Evolutionary conservation across 2,329 filamentous ascomycete genomes (phyloP).

Genomic region (Sporothrix curviconia): DNA sequence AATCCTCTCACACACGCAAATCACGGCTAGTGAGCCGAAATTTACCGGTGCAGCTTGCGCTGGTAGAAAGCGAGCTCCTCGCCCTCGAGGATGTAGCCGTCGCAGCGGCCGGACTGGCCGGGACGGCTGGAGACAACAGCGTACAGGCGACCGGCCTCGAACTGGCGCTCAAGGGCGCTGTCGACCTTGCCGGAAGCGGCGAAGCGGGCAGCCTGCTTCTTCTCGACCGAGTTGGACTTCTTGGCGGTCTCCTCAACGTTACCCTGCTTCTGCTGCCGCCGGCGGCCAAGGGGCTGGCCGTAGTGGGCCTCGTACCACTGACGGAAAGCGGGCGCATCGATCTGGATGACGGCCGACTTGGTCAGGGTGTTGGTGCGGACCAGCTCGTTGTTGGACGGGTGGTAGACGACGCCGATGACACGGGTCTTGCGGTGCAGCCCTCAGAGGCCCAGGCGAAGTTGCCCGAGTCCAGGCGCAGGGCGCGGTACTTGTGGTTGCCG

Average conservation of each 20-base stretch:
- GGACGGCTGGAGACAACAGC: slow-evolving; percentile 89
- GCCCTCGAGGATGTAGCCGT: slow-evolving; percentile 98
- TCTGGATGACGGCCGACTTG: slow-evolving; percentile 96
- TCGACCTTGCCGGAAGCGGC: slow-evolving; percentile 88
- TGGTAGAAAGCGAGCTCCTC: slow-evolving; percentile 99
- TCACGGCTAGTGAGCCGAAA: neutral
- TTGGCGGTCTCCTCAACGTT: slow-evolving; percentile 61
- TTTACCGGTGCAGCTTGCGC: slow-evolving; percentile 98
- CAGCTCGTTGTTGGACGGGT: slow-evolving; percentile 99
- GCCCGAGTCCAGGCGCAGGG: slow-evolving; percentile 93
- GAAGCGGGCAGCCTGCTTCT: slow-evolving; percentile 89
- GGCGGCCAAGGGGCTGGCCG: slow-evolving; percentile 80
- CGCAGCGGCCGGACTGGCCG: slow-evolving; percentile 91
- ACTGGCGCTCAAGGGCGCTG: slow-evolving; percentile 88
- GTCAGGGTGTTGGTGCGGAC: slow-evolving; percentile 99
- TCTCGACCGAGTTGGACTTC: slow-evolving; percentile 93
- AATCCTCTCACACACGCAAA: too few relatives aligned
- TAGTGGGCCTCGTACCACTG: slow-evolving; percentile 99
- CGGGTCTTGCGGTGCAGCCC: slow-evolving; percentile 98
- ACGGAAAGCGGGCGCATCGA: slow-evolving; percentile 97
- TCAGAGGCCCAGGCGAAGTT: slow-evolving; percentile 99
- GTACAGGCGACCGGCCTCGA: slow-evolving; percentile 97
- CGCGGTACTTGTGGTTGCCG: slow-evolving; percentile 99
- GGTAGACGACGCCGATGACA: slow-evolving; percentile 97
- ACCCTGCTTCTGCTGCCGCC: slow-evolving; percentile 77